A percentile compares a stretch with the other conserved stretches of the same genome.
phyloP scores from a whole-genome alignment of 2,329 filamentous ascomycete species.

The Lithohypha guttulata region DNA sequence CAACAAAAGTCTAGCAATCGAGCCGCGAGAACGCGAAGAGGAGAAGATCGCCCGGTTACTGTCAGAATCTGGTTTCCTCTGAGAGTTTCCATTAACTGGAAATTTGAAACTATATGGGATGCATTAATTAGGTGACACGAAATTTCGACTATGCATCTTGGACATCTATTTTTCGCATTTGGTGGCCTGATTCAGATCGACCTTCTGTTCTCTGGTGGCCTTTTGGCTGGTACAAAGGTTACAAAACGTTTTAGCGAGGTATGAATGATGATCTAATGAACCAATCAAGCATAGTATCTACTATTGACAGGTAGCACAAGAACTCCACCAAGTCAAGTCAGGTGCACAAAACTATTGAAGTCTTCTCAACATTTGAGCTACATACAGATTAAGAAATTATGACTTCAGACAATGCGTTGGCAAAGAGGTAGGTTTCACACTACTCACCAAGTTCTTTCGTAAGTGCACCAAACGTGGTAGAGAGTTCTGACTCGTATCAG shows the following conservation, averaged over 20 bases:
- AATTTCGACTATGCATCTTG: conserved; percentile 8
- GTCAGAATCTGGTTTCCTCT: conserved; percentile 40
- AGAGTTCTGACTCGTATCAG: not conserved
- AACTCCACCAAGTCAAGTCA: conserved; percentile 5
- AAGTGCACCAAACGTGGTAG: not conserved
- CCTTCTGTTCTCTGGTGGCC: conserved; percentile 6
- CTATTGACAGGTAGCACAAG: conserved; percentile 6
- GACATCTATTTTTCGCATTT: conserved; percentile 6
- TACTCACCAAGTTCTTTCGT: not conserved
- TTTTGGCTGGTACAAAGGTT: conserved; percentile 9
- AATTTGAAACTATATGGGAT: not conserved
- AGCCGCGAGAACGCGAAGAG: conserved; percentile 92
- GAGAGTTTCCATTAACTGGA: conserved; percentile 13
- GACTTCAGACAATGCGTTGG: not conserved
- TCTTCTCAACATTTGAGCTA: not conserved
- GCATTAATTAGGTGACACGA: conserved; percentile 8
- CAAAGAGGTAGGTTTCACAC: not conserved
- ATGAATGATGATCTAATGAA: conserved; percentile 7
- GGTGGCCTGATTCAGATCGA: conserved; percentile 6
- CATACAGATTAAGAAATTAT: not conserved
- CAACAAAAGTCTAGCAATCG: conserved; percentile 85
- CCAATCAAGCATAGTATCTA: conserved; percentile 8
- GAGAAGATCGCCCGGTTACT: conserved; percentile 88
- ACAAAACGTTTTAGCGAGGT: conserved; percentile 3
- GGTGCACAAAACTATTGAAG: conserved; percentile 7